Evolutionary conservation across 169 alveolate species (phyloP).

Genomic region (Eimeria acervulina): DNA sequence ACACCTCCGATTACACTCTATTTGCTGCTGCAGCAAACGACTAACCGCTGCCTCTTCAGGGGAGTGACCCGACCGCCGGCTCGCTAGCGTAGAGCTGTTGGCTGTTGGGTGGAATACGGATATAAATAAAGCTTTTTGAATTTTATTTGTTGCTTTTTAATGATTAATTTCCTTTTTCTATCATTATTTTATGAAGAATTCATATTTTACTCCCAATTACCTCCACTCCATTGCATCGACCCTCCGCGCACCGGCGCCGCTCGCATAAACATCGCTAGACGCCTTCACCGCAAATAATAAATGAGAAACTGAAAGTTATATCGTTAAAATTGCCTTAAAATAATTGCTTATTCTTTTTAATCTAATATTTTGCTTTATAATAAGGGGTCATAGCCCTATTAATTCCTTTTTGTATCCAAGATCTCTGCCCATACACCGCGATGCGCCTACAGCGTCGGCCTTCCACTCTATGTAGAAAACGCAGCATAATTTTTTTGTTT

Average conservation of each 20-base stretch:
- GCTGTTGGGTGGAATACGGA: neutral
- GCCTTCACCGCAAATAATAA: neutral
- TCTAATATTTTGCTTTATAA: too few species aligned
- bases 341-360: too few species aligned
- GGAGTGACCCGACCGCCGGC: neutral
- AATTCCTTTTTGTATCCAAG: too few species aligned
- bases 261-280: neutral
- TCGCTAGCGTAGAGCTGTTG: neutral
- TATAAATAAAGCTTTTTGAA: neutral
- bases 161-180: neutral
- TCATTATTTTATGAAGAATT: neutral
- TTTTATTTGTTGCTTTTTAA: neutral
- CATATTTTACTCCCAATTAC: neutral
- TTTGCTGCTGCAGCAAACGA: neutral
- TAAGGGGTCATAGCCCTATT: neutral
- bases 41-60: neutral
- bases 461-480: too few species aligned
- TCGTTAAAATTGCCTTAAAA: neutral
- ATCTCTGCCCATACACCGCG: too few species aligned
- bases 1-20: neutral
- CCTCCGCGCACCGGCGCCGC: neutral
- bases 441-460: too few species aligned
- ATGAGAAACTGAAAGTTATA: neutral
- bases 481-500: too few species aligned
- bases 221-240: neutral